Percentiles rank a stretch among this genome's conserved stretches.
Conservation (phyloP, 129 eudicot species). For the Arctium minus region DNA sequence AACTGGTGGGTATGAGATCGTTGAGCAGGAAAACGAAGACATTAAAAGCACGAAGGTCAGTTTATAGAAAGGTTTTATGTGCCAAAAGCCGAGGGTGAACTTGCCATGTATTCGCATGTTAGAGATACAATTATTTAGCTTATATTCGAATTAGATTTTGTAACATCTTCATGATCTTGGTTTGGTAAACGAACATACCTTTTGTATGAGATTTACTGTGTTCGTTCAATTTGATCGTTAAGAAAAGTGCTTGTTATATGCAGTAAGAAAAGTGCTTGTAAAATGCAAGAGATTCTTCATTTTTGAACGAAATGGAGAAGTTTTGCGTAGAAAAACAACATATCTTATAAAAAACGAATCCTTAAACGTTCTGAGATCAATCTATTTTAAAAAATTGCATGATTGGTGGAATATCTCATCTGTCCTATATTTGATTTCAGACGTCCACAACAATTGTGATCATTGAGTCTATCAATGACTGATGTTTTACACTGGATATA, state of each 20-base stretch:
- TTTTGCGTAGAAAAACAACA: too few species aligned
- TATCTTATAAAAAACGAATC: too few species aligned
- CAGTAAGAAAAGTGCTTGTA: too few species aligned
- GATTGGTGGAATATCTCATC: too few species aligned
- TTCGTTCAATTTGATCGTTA: neutral
- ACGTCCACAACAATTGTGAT: too few species aligned
- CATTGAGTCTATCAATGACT: too few species aligned
- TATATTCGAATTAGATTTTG: neutral
- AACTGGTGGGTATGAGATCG: constrained; percentile 18
- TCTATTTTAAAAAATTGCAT: too few species aligned
- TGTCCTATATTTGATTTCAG: too few species aligned
- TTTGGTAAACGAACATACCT: neutral
- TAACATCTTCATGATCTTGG: neutral
- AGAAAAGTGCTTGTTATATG: neutral
- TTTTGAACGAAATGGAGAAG: too few species aligned
- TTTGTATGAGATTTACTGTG: constrained; percentile 13
- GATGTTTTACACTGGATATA: too few species aligned
- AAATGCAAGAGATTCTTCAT: too few species aligned
- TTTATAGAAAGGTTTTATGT: constrained; percentile 13
- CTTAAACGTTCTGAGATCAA: too few species aligned
- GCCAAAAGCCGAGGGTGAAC: neutral
- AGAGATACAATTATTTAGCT: neutral
- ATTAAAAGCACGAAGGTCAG: constrained; percentile 35
- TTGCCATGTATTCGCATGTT: neutral
- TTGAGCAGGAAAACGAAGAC: constrained; percentile 41